Conservation (phyloP, 2,329 filamentous ascomycete species). For the Domatiomyces catenatus region DNA sequence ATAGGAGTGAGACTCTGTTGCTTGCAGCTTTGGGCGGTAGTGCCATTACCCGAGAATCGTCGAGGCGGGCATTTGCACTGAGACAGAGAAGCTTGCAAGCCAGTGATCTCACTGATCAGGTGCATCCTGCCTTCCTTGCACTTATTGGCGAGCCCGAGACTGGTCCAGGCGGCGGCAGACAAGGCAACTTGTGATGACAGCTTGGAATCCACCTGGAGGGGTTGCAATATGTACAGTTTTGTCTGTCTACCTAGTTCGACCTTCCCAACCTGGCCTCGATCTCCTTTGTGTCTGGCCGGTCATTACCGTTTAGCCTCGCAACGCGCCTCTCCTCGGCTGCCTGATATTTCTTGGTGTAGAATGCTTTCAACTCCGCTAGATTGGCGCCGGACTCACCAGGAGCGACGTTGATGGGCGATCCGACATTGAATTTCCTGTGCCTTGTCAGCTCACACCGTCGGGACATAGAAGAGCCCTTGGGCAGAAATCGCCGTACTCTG, state of each 20-base stretch:
- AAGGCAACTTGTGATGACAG: background rate
- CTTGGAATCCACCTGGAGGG: background rate
- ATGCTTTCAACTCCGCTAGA: conserved; percentile 14
- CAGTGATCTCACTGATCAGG: conserved; percentile 80
- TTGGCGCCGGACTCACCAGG: conserved; percentile 36
- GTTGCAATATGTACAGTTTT: background rate
- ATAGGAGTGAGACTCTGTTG: conserved; percentile 45
- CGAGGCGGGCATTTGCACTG: conserved; percentile 68
- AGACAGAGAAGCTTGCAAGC: conserved; percentile 81
- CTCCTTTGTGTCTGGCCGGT: conserved; percentile 19
- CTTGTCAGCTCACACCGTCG: conserved; percentile 1
- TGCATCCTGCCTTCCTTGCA: conserved; percentile 64
- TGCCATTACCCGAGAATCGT: conserved; percentile 78
- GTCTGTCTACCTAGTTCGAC: background rate
- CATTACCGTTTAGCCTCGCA: conserved; percentile 26
- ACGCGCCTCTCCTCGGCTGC: conserved; percentile 43
- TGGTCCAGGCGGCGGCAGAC: background rate
- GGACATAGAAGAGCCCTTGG: background rate
- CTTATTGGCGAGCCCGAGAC: conserved; percentile 57
- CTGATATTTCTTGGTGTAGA: conserved; percentile 45
- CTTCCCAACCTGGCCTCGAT: background rate
- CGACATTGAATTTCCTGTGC: conserved; percentile 44
- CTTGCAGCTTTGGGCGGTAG: conserved; percentile 77
- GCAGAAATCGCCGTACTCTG: conserved; percentile 39
- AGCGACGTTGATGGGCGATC: conserved; percentile 48